Conservation (phyloP, 768 basidiomycete genomes). For the Naganishia randhawae region DNA sequence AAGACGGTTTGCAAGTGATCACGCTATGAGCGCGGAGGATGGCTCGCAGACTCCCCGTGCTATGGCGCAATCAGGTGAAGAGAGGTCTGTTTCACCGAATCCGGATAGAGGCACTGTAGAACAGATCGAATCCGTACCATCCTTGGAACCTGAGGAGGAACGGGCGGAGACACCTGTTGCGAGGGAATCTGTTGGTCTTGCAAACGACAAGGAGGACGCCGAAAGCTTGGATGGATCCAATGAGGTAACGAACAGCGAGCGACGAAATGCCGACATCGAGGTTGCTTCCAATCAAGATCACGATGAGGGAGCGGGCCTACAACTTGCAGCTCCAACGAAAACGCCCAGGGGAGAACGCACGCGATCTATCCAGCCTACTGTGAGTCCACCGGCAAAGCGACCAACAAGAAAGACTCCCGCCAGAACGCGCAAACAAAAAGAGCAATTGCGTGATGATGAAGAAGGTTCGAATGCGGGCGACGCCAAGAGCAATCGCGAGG, state of each 20-base stretch:
- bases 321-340: not conserved
- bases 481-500: not conserved
- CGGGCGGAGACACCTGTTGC: constrained; percentile 3
- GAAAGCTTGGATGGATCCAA: not conserved
- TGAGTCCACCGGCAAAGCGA: not conserved
- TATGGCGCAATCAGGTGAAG: not conserved
- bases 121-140: too few relatives aligned
- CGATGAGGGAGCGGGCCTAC: not conserved
- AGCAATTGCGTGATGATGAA: not conserved
- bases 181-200: not conserved
- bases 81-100: not conserved
- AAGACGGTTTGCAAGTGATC: not conserved
- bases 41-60: constrained; percentile 3
- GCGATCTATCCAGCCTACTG: not conserved
- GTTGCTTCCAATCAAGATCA: not conserved
- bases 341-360: constrained; percentile 1
- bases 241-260: not conserved
- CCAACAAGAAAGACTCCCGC: constrained; percentile 3
- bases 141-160: not conserved
- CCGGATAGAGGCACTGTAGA: not conserved
- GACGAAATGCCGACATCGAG: not conserved
- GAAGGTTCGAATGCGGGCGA: not conserved
- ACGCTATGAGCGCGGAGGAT: not conserved
- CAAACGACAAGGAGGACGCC: not conserved
- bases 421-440: constrained; percentile 8